These are phyloP conservation scores for Xylaria sp. DNA, from an alignment of 495 filamentous ascomycete species.

Conservation along the genomic window DNA sequence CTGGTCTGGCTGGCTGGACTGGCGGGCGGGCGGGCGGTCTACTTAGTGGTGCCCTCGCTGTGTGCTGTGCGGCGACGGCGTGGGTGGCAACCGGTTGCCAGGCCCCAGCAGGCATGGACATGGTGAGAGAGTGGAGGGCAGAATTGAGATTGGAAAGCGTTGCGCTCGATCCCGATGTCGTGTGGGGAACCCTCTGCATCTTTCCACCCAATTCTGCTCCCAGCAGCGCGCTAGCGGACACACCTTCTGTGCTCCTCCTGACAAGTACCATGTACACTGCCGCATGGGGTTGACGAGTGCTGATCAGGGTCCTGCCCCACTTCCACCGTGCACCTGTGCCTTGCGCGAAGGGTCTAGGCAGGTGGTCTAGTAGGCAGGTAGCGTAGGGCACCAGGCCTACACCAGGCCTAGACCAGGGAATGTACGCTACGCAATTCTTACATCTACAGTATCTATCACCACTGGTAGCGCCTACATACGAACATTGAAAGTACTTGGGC, in stretches of 20 bases:
- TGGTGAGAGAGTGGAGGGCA: background rate
- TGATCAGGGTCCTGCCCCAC: conserved; percentile 30
- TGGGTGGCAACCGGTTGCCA: conserved; percentile 4
- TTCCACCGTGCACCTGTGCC: conserved; percentile 9
- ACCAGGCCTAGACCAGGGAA: no score
- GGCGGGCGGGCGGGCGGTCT: background rate
- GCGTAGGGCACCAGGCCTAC: background rate
- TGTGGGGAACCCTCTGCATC: conserved; percentile 26
- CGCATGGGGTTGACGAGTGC: background rate
- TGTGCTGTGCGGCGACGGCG: background rate
- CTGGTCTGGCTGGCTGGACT: background rate
- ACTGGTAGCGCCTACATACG: background rate
- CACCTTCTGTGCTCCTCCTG: background rate
- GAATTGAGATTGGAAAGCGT: conserved; percentile 17
- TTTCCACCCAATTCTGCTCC: background rate
- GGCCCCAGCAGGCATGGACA: background rate
- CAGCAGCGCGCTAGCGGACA: background rate
- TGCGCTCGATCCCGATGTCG: conserved; percentile 24
- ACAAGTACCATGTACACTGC: background rate
- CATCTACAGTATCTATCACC: background rate
- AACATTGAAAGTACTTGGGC: no score
- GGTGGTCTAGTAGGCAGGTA: background rate
- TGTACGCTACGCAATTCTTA: conserved; percentile 8
- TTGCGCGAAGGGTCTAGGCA: conserved; percentile 20
- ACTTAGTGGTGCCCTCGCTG: background rate